Conservation (phyloP, 1,284 basidiomycete species). For the Cutaneotrichosporon mucoides region DNA sequence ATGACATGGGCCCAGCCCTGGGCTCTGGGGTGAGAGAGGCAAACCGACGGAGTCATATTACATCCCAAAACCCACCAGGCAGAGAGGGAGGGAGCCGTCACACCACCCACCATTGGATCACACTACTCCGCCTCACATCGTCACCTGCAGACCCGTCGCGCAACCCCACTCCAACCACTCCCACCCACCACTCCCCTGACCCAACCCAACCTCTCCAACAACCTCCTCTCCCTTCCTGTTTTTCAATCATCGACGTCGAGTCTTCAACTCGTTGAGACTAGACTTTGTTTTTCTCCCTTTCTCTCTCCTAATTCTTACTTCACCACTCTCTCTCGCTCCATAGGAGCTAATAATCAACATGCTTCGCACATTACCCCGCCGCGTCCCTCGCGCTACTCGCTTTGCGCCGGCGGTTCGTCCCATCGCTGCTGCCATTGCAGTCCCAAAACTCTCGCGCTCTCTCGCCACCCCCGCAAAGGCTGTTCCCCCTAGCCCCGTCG, state of each 20-base stretch:
- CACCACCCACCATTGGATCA: too few species aligned
- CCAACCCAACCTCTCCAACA: too few species aligned
- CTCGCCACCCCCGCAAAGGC: conserved; percentile 39
- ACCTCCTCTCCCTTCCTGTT: background rate
- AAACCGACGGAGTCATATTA: too few species aligned
- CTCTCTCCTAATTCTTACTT: background rate
- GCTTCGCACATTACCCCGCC: conserved; percentile 31
- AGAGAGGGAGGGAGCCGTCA: too few species aligned
- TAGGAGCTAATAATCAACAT: conserved; percentile 14
- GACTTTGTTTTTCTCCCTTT: background rate
- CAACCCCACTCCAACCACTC: too few species aligned
- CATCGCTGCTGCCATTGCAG: conserved; percentile 8
- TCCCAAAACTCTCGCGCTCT: conserved; percentile 14
- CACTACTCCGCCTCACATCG: too few species aligned
- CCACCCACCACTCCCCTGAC: too few species aligned
- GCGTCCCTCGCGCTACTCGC: conserved; percentile 20
- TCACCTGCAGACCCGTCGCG: too few species aligned
- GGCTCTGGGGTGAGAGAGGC: too few species aligned
- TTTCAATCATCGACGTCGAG: background rate
- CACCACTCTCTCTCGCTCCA: background rate
- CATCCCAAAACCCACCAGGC: too few species aligned
- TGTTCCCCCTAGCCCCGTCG: conserved; percentile 46
- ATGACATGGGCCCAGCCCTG: too few species aligned
- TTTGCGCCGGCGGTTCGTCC: conserved; percentile 4
- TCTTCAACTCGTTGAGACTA: background rate